phyloP scores from a whole-genome alignment of 495 filamentous ascomycete genomes.

The Aspergillus conjunctus region DNA sequence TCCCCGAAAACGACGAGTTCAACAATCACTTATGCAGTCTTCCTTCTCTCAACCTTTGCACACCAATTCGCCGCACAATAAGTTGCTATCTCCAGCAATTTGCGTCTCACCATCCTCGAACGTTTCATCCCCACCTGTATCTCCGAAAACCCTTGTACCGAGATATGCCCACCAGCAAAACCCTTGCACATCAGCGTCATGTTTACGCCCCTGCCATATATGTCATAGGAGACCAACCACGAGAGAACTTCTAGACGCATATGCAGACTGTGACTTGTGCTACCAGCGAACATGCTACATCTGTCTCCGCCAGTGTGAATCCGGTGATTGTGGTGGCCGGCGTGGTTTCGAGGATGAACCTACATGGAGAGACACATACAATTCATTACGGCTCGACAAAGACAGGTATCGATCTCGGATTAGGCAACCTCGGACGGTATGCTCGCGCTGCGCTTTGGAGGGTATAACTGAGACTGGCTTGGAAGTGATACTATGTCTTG shows the following conservation, averaged over 20 bases:
- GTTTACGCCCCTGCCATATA: constrained; percentile 53
- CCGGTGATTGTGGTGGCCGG: constrained; percentile 29
- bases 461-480: constrained; percentile 42
- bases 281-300: constrained; percentile 52
- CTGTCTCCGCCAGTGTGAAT: constrained; percentile 53
- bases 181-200: constrained; percentile 31
- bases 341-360: not conserved
- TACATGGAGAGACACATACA: constrained; percentile 8
- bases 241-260: constrained; percentile 50
- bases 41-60: constrained; percentile 19
- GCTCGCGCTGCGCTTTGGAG: constrained; percentile 48
- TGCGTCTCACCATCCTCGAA: constrained; percentile 27
- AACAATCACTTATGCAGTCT: constrained; percentile 8
- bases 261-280: constrained; percentile 54
- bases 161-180: constrained; percentile 24
- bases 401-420: not conserved
- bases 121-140: constrained; percentile 39
- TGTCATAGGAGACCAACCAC: constrained; percentile 53
- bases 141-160: constrained; percentile 39
- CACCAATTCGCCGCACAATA: constrained; percentile 18
- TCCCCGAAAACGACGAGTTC: constrained; percentile 40
- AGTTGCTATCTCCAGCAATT: constrained; percentile 29
- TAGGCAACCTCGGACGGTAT: constrained; percentile 34
- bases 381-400: constrained; percentile 12
- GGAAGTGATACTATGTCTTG: constrained; percentile 44